phyloP scores from a whole-genome alignment of 768 basidiomycete species.

The Naganishia kalamii region DNA sequence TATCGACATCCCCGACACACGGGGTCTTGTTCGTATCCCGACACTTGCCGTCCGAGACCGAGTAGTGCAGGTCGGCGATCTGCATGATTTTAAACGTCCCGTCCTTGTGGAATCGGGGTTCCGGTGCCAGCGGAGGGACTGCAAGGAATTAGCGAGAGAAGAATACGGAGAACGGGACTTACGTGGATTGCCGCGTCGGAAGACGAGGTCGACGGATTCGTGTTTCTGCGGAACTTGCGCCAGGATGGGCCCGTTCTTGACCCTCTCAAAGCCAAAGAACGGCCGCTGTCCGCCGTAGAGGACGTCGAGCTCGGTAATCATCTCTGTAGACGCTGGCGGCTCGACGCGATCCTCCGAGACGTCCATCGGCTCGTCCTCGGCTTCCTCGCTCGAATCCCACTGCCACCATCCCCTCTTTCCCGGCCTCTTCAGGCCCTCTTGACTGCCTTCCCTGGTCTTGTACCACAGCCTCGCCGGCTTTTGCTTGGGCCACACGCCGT shows the following conservation, averaged over 20 bases:
- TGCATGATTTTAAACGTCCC: constrained; percentile 86
- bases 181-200: constrained; percentile 38
- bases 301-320: constrained; percentile 89
- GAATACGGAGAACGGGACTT: constrained; percentile 23
- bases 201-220: constrained; percentile 41
- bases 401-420: neutral
- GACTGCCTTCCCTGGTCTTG: constrained; percentile 52
- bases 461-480: constrained; percentile 73
- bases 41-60: constrained; percentile 70
- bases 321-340: constrained; percentile 38
- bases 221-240: constrained; percentile 32
- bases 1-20: constrained; percentile 68
- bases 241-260: constrained; percentile 49
- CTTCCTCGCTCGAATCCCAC: neutral
- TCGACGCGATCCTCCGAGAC: neutral
- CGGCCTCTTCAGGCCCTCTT: neutral
- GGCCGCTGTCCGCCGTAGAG: constrained; percentile 75
- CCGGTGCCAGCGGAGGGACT: constrained; percentile 67
- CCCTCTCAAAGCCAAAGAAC: constrained; percentile 78
- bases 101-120: constrained; percentile 71
- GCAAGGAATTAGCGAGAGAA: neutral
- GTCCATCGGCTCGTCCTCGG: neutral
- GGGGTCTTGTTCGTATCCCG: constrained; percentile 59
- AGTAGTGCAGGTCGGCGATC: constrained; percentile 90
- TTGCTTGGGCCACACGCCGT: constrained; percentile 55